Conservation (phyloP, 768 basidiomycete species). For the Rhodosporidiobolus odoratus region DNA sequence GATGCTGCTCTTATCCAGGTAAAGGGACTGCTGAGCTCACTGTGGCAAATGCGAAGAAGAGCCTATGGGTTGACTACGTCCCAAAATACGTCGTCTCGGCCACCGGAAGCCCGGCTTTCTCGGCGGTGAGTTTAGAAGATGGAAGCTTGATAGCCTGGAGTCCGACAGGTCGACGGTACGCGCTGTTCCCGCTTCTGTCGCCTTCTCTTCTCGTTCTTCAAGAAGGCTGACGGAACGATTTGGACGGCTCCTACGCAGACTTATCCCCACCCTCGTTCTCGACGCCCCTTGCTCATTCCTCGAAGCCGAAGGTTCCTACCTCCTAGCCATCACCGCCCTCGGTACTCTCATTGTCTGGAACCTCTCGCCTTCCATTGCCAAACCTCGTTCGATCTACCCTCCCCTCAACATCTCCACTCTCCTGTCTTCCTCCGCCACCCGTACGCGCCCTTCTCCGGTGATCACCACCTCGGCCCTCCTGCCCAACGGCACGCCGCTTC, state of each 20-base stretch:
- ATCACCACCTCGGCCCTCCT: slow-evolving; percentile 65
- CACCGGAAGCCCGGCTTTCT: slow-evolving; percentile 61
- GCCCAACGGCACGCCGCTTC: slow-evolving; percentile 71
- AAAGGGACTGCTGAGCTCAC: slow-evolving; percentile 65
- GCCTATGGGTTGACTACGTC: slow-evolving; percentile 84
- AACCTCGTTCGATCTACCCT: slow-evolving; percentile 60
- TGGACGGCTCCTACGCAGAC: slow-evolving; percentile 50
- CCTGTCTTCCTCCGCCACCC: slow-evolving; percentile 55
- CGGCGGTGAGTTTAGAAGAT: slow-evolving; percentile 72
- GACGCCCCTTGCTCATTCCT: slow-evolving; percentile 67
- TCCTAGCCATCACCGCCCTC: slow-evolving; percentile 66
- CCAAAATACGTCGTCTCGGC: slow-evolving; percentile 65
- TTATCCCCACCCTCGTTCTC: slow-evolving; percentile 70
- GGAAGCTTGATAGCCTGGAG: slow-evolving; percentile 79
- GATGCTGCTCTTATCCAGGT: neutral
- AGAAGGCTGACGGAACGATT: neutral
- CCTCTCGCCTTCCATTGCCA: slow-evolving; percentile 51
- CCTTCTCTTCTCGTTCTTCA: neutral
- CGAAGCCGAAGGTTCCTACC: slow-evolving; percentile 58
- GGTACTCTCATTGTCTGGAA: slow-evolving; percentile 75
- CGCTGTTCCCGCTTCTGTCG: neutral
- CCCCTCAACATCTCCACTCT: slow-evolving; percentile 62
- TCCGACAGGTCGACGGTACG: slow-evolving; percentile 72
- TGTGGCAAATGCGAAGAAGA: slow-evolving; percentile 56
- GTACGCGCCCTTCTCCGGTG: slow-evolving; percentile 41